phyloP scores from a whole-genome alignment of 768 basidiomycete species.

The Scleroderma citrinum region DNA sequence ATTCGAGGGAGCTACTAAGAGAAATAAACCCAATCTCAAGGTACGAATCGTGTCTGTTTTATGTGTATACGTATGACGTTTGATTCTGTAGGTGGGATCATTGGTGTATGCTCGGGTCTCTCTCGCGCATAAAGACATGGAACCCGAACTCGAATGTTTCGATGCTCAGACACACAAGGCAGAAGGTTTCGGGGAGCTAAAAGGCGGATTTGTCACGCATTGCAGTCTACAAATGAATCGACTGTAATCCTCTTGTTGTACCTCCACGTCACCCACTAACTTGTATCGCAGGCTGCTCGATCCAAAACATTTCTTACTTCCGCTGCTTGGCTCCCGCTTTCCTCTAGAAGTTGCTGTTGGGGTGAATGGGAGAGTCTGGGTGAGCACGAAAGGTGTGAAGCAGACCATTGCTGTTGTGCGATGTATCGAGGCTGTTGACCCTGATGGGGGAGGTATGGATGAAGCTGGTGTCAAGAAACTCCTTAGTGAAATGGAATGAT shows the following conservation, averaged over 20 bases:
- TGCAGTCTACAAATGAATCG: slow-evolving; percentile 85
- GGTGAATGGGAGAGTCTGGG: slow-evolving; percentile 89
- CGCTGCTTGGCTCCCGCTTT: slow-evolving; percentile 72
- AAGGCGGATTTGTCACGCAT: slow-evolving; percentile 76
- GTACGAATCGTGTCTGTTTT: slow-evolving; percentile 31
- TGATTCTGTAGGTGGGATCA: slow-evolving; percentile 65
- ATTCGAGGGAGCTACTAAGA: slow-evolving; percentile 93
- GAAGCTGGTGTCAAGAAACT: slow-evolving; percentile 48
- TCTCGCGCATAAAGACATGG: slow-evolving; percentile 94
- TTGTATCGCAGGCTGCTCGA: slow-evolving; percentile 57
- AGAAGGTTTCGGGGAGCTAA: slow-evolving; percentile 91
- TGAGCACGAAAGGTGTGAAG: slow-evolving; percentile 65
- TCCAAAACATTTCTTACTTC: slow-evolving; percentile 76
- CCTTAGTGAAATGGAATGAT: slow-evolving; percentile 41
- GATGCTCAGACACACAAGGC: slow-evolving; percentile 89
- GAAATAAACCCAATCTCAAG: slow-evolving; percentile 92
- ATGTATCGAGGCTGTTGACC: slow-evolving; percentile 79
- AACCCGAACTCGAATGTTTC: slow-evolving; percentile 95
- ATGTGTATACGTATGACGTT: slow-evolving; percentile 3
- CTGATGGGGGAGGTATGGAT: slow-evolving; percentile 62
- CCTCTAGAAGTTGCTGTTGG: slow-evolving; percentile 88
- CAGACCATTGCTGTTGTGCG: slow-evolving; percentile 71
- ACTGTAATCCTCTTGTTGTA: slow-evolving; percentile 47
- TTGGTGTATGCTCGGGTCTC: slow-evolving; percentile 91
- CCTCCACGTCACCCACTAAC: slow-evolving; percentile 2